phyloP scores from a whole-genome alignment of 148 eudicot genomes.

The Rhododendron vialii region DNA sequence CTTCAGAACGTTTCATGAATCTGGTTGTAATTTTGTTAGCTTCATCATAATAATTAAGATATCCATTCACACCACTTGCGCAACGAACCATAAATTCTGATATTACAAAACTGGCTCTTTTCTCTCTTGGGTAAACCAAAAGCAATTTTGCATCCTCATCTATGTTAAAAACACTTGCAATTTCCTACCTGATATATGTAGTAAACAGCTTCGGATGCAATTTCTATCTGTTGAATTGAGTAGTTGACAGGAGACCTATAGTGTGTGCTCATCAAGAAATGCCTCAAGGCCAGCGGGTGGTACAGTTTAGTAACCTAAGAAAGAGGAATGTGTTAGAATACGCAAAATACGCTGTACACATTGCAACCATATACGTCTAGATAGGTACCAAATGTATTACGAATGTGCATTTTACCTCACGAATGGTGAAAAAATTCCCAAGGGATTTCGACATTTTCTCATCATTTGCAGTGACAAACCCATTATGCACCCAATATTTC shows the following conservation, averaged over 20 bases:
- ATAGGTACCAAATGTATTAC: not conserved
- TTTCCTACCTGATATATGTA: constrained; percentile 66
- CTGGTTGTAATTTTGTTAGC: not conserved
- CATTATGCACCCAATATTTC: constrained; percentile 84
- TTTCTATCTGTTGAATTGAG: constrained; percentile 55
- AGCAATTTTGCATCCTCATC: not conserved
- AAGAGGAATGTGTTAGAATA: not conserved
- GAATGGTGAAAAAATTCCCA: constrained; percentile 81
- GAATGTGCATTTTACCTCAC: constrained; percentile 47
- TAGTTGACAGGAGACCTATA: constrained; percentile 81
- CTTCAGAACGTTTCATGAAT: not conserved
- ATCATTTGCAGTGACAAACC: constrained; percentile 69
- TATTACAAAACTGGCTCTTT: not conserved
- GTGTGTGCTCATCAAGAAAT: constrained; percentile 70
- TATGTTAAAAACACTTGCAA: not conserved
- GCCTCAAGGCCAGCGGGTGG: constrained; percentile 90
- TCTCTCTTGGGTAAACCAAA: not conserved
- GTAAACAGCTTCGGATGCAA: constrained; percentile 67
- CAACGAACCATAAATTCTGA: not conserved
- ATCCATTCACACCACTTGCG: not conserved
- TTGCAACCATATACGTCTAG: not conserved
- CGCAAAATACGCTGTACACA: not conserved
- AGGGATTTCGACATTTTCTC: constrained; percentile 89
- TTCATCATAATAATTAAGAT: not conserved
- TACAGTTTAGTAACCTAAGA: constrained; percentile 60